Base-by-base conservation (phyloP, 352 stramenopile genomes). In the Globisporangium lucens region DNA sequence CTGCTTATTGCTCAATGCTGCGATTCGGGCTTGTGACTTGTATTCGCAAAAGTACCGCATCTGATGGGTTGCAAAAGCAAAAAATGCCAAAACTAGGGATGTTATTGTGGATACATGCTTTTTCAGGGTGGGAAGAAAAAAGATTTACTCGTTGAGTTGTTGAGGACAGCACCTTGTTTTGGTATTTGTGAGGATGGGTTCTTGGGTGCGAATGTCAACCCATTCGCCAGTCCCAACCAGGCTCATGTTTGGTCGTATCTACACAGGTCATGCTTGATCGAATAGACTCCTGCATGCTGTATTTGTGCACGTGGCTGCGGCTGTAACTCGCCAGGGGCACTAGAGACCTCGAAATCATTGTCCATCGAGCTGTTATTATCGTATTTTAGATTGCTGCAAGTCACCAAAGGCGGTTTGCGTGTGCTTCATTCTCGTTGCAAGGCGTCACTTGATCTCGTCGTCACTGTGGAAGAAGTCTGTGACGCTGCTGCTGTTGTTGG, bases 381-480 rank as follows among this genome's bases (percentile, higher is more conserved):
- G 35, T 38, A 7, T 12, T 9, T 9, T 38, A 38, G n/a, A 55
- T 3, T 55, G 24, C 47, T 24, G 24, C 24, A 24, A 24, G 24
- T 24, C 24, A 24, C 24, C 24, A 24, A 24, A 24, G 24, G 24
- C 24, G 24, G 24, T 24, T 24, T 24, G 24, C 24, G 24, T 24
- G 24, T 24, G 24, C 24, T 24, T 24, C 24, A 24, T 24, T 24
- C 24, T 24, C 24, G 24, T 24, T 24, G 24, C 24, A 24, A 24
- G 24, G 24, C 24, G 24, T 24, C 12, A 9, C 2, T 53, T 7
- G 13, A 2, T 30, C 47, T 49, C 55, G 20, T 61, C 63, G 17
- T 57, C 61, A 22, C 27, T 43, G 9, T 71, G 63, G 41, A 93
- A 84, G 56, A 93, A 93, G 58, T 89, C 76, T 8, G 70, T 77